Evolutionary conservation across 108 stramenopile species (phyloP), one percentile per base, ranked within the genome.

Genomic region (Schizochytrium sp.): DNA sequence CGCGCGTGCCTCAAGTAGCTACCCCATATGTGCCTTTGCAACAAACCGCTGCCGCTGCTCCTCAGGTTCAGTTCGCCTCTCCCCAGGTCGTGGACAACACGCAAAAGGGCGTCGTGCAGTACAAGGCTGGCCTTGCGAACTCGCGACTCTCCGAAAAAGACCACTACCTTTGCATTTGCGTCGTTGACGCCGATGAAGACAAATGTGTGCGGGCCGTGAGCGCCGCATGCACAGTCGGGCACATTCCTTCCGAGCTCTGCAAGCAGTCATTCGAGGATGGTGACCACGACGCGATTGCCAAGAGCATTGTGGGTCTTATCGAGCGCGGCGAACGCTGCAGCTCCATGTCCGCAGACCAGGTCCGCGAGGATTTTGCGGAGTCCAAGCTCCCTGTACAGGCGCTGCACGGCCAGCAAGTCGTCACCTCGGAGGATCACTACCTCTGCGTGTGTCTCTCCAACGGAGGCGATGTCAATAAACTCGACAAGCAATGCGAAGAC

Each of bases 191-290:
- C 45, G 51, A 83, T 18, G 76, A 83, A 1, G 76, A 83, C 51
- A 53, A 83, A 18, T 83, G 76, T 23, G 48, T 83, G 76, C 45
- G 48, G 25, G 76, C 76, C n/a, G 76, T 83, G 23, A 83, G 51
- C n/a, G 76, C 76, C 76, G 76, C 76, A 8, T 83, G 76, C 76
- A 83, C 76, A 16, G 51, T 83, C 45, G 76, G 76, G 14, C 76
- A 83, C 51, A 83, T 83, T 34, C 76, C 76, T 55, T 47, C 76
- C 2, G 23, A 83, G 51, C 51, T 53, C 51, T 83, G 76, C 76
- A 83, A 83, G 51, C 48, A 83, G 76, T 83, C 76, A 12, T 83
- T 83, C 51, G 76, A 83, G 28, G 23, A 83, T 53, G 76, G 76
- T 23, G 76, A 83, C 48, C 76, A 83, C 28, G 76, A 83, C 76